Evolutionary conservation across 129 eudicot species (phyloP).

Genomic region (Centella asiatica): DNA sequence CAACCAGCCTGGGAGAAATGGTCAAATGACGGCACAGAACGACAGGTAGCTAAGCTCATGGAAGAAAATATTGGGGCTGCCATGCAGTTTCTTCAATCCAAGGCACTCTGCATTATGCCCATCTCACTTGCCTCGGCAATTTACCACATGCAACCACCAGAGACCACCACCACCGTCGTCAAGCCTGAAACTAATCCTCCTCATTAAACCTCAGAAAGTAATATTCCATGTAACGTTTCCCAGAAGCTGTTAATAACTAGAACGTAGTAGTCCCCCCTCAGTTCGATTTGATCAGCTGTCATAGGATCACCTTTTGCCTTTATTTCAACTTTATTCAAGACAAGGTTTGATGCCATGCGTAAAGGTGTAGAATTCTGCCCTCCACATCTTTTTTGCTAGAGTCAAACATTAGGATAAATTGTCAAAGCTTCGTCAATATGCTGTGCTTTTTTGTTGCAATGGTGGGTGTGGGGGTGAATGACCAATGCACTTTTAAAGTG

Average conservation of each 20-base stretch:
- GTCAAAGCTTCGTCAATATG: slow-evolving; percentile 64
- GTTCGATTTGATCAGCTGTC: slow-evolving; percentile 36
- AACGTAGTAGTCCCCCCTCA: slow-evolving; percentile 14
- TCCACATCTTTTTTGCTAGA: slow-evolving; percentile 20
- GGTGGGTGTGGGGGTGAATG: slow-evolving; percentile 60
- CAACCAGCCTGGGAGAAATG: slow-evolving; percentile 97
- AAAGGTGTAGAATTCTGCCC: slow-evolving; percentile 36
- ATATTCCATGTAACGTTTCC: slow-evolving; percentile 7
- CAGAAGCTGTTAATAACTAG: slow-evolving; percentile 13
- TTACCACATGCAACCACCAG: slow-evolving; percentile 81
- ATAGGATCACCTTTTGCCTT: slow-evolving; percentile 17
- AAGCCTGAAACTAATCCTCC: slow-evolving; percentile 74
- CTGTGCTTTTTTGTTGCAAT: slow-evolving; percentile 44
- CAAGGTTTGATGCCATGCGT: slow-evolving; percentile 27
- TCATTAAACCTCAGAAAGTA: slow-evolving; percentile 20
- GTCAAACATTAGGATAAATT: slow-evolving; percentile 37
- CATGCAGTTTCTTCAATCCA: slow-evolving; percentile 94
- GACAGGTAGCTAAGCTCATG: slow-evolving; percentile 93
- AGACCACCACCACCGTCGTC: slow-evolving; percentile 48
- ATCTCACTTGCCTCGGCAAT: slow-evolving; percentile 91
- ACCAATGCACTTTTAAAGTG: slow-evolving; percentile 39
- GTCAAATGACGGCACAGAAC: slow-evolving; percentile 95
- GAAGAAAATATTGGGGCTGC: slow-evolving; percentile 97
- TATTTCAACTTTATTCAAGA: slow-evolving; percentile 19
- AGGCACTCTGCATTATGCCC: slow-evolving; percentile 96